Conservation (phyloP, 805 yeast species). For the Sugiyamaella mastotermitis region DNA sequence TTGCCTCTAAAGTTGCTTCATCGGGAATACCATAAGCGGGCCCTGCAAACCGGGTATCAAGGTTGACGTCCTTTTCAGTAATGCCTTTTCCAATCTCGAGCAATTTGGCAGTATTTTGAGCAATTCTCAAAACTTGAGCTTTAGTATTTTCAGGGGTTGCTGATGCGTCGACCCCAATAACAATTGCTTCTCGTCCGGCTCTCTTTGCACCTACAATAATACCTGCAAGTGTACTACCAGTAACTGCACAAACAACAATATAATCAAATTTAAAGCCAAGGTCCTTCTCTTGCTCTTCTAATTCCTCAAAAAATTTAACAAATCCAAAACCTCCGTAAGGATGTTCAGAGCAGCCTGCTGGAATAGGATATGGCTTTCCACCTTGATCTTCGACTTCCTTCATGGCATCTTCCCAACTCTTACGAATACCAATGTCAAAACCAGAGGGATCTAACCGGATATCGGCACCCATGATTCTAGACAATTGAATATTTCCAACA, state of each 20-base stretch:
- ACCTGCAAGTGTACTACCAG: conserved; percentile 5
- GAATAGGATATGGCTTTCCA: conserved; percentile 4
- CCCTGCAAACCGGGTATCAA: conserved; percentile 2
- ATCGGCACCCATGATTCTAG: conserved; percentile 5
- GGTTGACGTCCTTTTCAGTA: conserved; percentile 3
- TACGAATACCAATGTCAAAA: conserved; percentile 3
- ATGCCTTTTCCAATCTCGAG: conserved; percentile 1
- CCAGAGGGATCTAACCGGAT: conserved; percentile 2
- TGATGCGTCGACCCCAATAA: conserved; percentile 5
- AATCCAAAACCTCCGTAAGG: conserved; percentile 7
- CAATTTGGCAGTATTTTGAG: conserved; percentile 5
- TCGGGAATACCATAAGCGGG: conserved; percentile 5
- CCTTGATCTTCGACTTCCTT: conserved; percentile 2
- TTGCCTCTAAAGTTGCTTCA: conserved; percentile 5
- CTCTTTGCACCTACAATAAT: conserved; percentile 1
- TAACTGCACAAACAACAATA: conserved; percentile 4
- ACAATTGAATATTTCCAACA: conserved; percentile 4
- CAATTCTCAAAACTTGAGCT: conserved; percentile 5
- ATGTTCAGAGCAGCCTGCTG: conserved; percentile 6
- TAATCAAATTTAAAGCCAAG: conserved; percentile 6
- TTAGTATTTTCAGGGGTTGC: conserved; percentile 4
- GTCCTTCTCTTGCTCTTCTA: conserved; percentile 6
- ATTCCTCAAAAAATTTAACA: conserved; percentile 2
- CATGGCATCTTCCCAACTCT: conserved; percentile 5
- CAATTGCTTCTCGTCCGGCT: neutral